Percentiles rank a stretch among this genome's conserved stretches.
Evolutionary conservation across 495 filamentous ascomycete genomes (phyloP).

Genomic region (Trichoderma virens): DNA sequence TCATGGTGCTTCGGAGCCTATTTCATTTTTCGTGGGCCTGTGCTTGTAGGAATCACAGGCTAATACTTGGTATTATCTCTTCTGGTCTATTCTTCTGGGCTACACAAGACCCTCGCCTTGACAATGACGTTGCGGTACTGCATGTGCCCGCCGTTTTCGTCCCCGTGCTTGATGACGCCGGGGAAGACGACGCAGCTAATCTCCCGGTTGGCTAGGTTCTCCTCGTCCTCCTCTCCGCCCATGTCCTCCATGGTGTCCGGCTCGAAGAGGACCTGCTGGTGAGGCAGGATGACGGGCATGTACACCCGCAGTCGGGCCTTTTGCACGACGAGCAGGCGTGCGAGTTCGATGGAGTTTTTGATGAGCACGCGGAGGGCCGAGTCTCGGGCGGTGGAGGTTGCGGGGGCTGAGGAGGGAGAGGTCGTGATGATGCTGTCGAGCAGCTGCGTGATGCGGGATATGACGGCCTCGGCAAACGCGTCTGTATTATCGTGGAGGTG

Average conservation of each 20-base stretch:
- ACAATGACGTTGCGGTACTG: conserved; percentile 48
- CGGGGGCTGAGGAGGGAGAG: conserved; percentile 11
- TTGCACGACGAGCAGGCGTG: conserved; percentile 43
- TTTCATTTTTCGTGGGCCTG: not conserved
- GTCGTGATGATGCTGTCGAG: conserved; percentile 30
- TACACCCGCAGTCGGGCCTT: conserved; percentile 43
- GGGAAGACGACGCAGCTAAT: conserved; percentile 45
- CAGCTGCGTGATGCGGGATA: conserved; percentile 31
- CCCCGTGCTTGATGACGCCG: conserved; percentile 45
- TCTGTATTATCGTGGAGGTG: conserved; percentile 36
- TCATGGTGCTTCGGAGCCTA: not conserved
- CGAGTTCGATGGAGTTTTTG: conserved; percentile 39
- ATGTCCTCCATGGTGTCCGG: conserved; percentile 48
- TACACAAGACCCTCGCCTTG: conserved; percentile 47
- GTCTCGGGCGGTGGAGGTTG: conserved; percentile 37
- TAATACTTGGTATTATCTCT: not conserved
- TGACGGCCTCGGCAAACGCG: conserved; percentile 26
- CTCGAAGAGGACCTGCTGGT: conserved; percentile 43
- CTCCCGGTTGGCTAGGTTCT: conserved; percentile 32
- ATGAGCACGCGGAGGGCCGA: conserved; percentile 37
- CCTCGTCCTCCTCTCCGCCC: conserved; percentile 45
- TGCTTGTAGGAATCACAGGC: not conserved
- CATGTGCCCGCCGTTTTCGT: conserved; percentile 45
- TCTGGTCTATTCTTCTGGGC: conserved; percentile 26
- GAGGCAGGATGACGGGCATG: conserved; percentile 41